phyloP scores from a whole-genome alignment of 1,284 basidiomycete genomes.

The Microbotryum silenes-acaulis region DNA sequence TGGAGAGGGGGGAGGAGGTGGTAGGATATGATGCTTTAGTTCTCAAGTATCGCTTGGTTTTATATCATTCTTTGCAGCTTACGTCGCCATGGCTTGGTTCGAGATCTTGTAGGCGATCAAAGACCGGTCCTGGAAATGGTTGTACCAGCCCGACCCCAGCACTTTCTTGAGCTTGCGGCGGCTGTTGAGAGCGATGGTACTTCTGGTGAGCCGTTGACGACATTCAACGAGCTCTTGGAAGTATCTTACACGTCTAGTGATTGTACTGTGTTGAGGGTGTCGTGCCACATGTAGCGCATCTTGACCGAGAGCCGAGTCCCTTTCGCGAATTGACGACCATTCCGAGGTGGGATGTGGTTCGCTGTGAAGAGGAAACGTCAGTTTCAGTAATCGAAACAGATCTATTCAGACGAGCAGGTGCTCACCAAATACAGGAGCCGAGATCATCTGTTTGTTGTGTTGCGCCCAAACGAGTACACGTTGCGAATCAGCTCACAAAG shows the following conservation, averaged over 20 bases:
- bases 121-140: slow-evolving; percentile 17
- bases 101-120: slow-evolving; percentile 17
- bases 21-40: background rate
- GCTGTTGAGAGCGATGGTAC: no score
- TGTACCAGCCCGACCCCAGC: slow-evolving; percentile 18
- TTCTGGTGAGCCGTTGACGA: no score
- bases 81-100: slow-evolving; percentile 25
- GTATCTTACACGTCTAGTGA: slow-evolving; percentile 15
- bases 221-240: no score
- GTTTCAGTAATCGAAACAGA: background rate
- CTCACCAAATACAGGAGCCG: slow-evolving; percentile 24
- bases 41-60: background rate
- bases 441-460: slow-evolving; percentile 4
- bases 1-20: background rate
- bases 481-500: background rate
- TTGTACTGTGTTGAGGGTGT: slow-evolving; percentile 3
- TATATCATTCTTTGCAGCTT: background rate
- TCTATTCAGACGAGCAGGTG: background rate
- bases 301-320: background rate
- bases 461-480: no score
- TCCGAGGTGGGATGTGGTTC: slow-evolving; percentile 25
- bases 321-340: slow-evolving; percentile 5
- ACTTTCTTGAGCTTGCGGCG: slow-evolving; percentile 4
- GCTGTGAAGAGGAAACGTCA: slow-evolving; percentile 1
- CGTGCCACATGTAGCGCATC: slow-evolving; percentile 1